Base-by-base conservation (phyloP, 75 land plant genomes). In the Picea glauca region DNA sequence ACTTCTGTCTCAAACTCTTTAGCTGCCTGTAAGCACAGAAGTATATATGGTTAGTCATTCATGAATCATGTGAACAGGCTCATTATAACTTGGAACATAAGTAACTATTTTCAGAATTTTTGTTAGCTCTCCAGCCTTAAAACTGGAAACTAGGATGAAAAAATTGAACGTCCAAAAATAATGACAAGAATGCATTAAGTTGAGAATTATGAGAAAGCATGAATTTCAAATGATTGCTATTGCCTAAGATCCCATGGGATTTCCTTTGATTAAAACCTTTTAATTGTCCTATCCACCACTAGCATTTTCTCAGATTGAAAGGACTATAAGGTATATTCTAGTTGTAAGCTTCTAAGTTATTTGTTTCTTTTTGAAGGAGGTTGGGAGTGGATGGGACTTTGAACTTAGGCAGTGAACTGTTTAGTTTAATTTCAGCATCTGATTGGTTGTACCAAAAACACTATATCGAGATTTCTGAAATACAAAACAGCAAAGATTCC, bases 1-100 rank as follows among this genome's bases (percentile, higher is more conserved):
- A 74, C 76, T 74, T 74, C 76, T 30, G 76, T 57, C 76, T 74
- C 76, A 57, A 74, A 74, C 76, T 74, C 76, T 74, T 74, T 74
- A 56, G 76, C 76, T 26, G 76, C 76, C 76, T 74, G 73, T 70
- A 43, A 20, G 20, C 26, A 43, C 3, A 20, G 54, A 70, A 40
- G n/a, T 21, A n/a, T 14, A 70, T 70, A 70, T 14, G 21, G n/a
- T 20, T 8, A 50, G 35, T 32, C 0, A 70, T 38, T 70, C 73
- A 70, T 15, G 35, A 9, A n/a, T n/a, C n/a, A n/a, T n/a, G n/a
- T 70, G 8, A 50, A 50, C 8, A 9, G 46, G 17, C 13, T 38
- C 73, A 0, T n/a, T 70, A 17, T 46, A 70, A n/a, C 20, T 40
- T 40, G 38, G 13, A 18, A 6, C 21, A 40, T 40, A 70, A 70